These are phyloP conservation scores for Penicillium flavigenum DNA, from an alignment of 495 filamentous ascomycete species.

Conservation along the genomic window DNA sequence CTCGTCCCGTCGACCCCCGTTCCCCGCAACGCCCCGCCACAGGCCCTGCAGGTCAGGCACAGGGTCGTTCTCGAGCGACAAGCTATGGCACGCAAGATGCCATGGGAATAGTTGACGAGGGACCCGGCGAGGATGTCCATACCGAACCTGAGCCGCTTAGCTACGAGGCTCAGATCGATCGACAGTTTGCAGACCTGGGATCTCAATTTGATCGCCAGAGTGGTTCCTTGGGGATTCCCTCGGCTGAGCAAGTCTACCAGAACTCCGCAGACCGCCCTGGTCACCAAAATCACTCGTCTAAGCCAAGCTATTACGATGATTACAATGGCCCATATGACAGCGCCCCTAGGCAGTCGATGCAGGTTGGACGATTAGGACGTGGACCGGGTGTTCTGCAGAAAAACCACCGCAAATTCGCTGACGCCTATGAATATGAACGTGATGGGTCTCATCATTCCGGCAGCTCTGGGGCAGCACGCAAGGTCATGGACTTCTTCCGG, in stretches of 20 bases:
- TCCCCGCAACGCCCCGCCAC: constrained; percentile 38
- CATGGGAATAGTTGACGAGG: constrained; percentile 34
- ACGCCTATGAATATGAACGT: constrained; percentile 81
- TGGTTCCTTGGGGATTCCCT: constrained; percentile 32
- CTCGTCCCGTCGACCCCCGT: constrained; percentile 29
- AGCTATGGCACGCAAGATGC: constrained; percentile 41
- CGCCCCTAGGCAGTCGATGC: constrained; percentile 43
- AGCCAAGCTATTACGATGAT: constrained; percentile 50
- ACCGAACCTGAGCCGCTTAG: constrained; percentile 34
- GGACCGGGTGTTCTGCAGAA: constrained; percentile 69
- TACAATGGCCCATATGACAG: constrained; percentile 40
- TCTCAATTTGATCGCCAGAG: constrained; percentile 35
- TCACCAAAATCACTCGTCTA: constrained; percentile 40
- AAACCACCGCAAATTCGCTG: constrained; percentile 77
- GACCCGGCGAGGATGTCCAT: constrained; percentile 33
- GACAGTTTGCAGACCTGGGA: constrained; percentile 46
- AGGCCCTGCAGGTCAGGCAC: constrained; percentile 22
- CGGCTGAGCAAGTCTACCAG: constrained; percentile 37
- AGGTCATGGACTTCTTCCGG: constrained; percentile 98
- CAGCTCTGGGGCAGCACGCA: constrained; percentile 78
- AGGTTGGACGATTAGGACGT: constrained; percentile 44
- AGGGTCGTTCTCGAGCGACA: constrained; percentile 32
- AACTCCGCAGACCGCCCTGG: constrained; percentile 38
- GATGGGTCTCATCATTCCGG: constrained; percentile 68
- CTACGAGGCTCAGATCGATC: constrained; percentile 47